Conservation (phyloP, 2,329 filamentous ascomycete species). For the Alternaria ethzedia region DNA sequence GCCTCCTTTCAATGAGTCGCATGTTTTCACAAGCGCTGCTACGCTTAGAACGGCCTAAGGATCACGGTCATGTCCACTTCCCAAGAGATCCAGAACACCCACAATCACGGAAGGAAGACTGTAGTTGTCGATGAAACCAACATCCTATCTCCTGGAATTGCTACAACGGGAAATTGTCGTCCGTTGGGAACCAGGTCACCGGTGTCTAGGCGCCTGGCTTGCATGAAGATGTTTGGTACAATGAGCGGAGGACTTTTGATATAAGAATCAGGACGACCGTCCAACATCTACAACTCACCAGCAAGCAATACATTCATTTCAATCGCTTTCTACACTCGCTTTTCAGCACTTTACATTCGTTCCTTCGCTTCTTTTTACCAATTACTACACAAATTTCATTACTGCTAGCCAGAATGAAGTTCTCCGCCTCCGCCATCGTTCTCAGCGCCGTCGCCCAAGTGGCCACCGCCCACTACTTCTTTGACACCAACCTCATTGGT, state of each 20-base stretch:
- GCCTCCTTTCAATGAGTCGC: background rate
- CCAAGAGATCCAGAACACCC: background rate
- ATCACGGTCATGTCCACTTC: background rate
- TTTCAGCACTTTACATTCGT: conserved; percentile 1
- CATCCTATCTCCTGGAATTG: background rate
- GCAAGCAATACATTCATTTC: conserved; percentile 1
- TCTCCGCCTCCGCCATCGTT: conserved; percentile 8
- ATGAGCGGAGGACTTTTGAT: background rate
- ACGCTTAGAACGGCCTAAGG: background rate
- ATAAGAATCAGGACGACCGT: background rate
- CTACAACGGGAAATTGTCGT: background rate
- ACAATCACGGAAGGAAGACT: background rate
- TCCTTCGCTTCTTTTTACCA: background rate
- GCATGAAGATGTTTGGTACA: background rate
- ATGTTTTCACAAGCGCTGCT: background rate
- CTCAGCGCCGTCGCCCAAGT: conserved; percentile 13
- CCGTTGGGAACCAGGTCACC: background rate
- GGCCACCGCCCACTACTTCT: conserved; percentile 35
- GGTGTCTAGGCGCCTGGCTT: background rate
- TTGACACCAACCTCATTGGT: conserved; percentile 25
- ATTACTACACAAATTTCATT: conserved; percentile 2
- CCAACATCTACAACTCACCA: background rate
- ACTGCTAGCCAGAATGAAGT: conserved; percentile 14
- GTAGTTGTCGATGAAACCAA: background rate
- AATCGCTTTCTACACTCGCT: conserved; percentile 6